Base-by-base conservation (phyloP, 179 eudicot species). In the Monotropa hypopitys region DNA sequence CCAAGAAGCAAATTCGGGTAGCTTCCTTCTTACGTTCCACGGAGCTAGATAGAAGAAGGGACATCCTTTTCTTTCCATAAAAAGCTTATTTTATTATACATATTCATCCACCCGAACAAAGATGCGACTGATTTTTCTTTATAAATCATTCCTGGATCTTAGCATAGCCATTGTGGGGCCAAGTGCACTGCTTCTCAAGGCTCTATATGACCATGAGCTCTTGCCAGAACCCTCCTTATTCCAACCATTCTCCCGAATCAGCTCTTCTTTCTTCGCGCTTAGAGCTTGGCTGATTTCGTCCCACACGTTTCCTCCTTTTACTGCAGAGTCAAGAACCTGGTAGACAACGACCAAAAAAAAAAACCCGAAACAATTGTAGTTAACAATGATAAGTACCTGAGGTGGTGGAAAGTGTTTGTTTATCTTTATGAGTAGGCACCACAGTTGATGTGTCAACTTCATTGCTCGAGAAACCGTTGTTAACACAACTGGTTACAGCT, bases 111-210 rank as follows among this genome's bases (percentile, higher is more conserved):
- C 56, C 70, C 42, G 1, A 20, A 50, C 12, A 4, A n/a, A 56
- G 28, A 2, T n/a, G 0, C 45, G 20, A 33, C 33, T 28, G 50
- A 32, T 73, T 38, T 54, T 87, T n/a, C n/a, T n/a, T n/a, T 77
- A 83, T 42, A 74, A 74, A 72, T 84, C 87, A 20, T 83, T 86
- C 75, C 84, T 87, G 6, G 93, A 84, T 84, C 98, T 86, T 74
- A 89, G 80, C 79, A 81, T 75, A 68, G 98, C 89, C 91, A 93
- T 86, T 45, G 88, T 85, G 23, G 94, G 91, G 62, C 94, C 93
- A 6, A 90, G 80, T 10, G 90, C 93, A 46, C 88, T 86, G 83
- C 90, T 77, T 82, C 89, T 87, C 75, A 86, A 70, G 78, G 86
- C 88, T 88, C 89, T 88, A 75, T 82, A 79, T 13, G 96, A 86